Evolutionary conservation across 2,329 filamentous ascomycete species (phyloP), one percentile per base, ranked within the genome.

Genomic region (Colletotrichum sp.): DNA sequence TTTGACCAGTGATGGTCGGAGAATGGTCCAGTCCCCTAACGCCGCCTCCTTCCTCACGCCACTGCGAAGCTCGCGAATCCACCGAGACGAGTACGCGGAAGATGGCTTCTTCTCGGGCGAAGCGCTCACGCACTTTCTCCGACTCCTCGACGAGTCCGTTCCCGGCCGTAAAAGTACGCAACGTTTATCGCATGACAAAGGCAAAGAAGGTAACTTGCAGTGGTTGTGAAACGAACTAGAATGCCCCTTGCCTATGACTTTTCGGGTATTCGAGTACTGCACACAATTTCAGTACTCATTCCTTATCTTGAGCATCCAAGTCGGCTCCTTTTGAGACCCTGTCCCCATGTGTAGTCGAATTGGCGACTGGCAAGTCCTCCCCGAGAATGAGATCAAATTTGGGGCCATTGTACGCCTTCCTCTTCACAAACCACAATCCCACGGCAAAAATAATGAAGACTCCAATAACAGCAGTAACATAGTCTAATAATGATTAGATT

Each of bases 101-200:
- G 68, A 59, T n/a, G 32, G 57, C 66, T 61, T 71, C 61, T 75
- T 61, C 44, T 77, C 64, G 36, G 11, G 39, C 65, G 36, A 69
- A 72, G 76, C 79, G 27, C 55, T 85, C 64, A 78, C 81, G 72
- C 81, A 82, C 71, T 71, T 77, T 27, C 79, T 84, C 32, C 77
- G 77, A 9, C 64, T 77, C 6, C 69, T 83, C 8, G 80, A 82
- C 44, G 80, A 78, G 15, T 86, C 85, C 1, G 78, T 84, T 1
- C 30, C 78, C 64, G 83, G 86, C 77, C 19, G 5, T 9, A 49
- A 49, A 19, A n/a, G 19, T 49, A 49, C 44, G 2, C 44, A 22
- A 22, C 0, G 6, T 22, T 49, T 3, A 49, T 49, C 6, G 11
- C 44, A 49, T 22, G 11, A 49, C 2, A 0, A 49, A 49, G 44